These are phyloP conservation scores for Hirschioporus abietinus DNA, from an alignment of 768 basidiomycete genomes.

Conservation along the genomic window DNA sequence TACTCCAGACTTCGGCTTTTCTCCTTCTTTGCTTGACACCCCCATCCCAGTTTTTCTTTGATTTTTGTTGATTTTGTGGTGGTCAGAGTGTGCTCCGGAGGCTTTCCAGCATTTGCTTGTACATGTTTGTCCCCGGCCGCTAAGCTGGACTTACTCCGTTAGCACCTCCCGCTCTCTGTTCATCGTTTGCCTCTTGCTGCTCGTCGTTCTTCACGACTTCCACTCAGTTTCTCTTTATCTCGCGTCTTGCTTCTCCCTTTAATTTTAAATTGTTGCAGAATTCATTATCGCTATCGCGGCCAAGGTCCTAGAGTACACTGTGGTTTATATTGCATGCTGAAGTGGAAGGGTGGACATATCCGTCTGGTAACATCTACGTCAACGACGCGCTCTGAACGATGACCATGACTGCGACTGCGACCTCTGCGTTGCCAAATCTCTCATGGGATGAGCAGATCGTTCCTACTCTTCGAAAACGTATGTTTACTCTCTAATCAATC, in stretches of 20 bases:
- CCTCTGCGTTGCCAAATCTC: constrained; percentile 3
- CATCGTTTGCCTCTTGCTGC: not conserved
- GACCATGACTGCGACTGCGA: constrained; percentile 2
- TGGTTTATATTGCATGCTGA: not conserved
- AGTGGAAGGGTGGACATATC: not conserved
- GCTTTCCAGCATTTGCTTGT: not conserved
- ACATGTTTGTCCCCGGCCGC: not conserved
- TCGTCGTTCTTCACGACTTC: not conserved
- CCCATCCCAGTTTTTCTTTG: not conserved
- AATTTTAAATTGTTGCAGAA: not conserved
- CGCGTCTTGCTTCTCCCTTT: not conserved
- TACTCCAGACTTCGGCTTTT: not conserved
- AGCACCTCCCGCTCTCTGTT: not conserved
- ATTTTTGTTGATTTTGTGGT: not conserved
- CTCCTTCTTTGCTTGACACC: not conserved
- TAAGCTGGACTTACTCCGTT: not conserved
- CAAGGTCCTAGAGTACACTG: not conserved
- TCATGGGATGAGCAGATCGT: constrained; percentile 83
- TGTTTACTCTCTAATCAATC: constrained; percentile 21
- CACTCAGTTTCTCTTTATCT: not conserved
- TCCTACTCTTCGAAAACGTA: constrained; percentile 75
- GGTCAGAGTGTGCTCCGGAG: too few species aligned
- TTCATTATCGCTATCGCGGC: not conserved
- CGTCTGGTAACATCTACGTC: not conserved
- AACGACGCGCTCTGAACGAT: not conserved